Percentiles rank a stretch among this genome's conserved stretches.
phyloP scores from a whole-genome alignment of 2,329 filamentous ascomycete genomes.

The Aspergillus viridinutans region DNA sequence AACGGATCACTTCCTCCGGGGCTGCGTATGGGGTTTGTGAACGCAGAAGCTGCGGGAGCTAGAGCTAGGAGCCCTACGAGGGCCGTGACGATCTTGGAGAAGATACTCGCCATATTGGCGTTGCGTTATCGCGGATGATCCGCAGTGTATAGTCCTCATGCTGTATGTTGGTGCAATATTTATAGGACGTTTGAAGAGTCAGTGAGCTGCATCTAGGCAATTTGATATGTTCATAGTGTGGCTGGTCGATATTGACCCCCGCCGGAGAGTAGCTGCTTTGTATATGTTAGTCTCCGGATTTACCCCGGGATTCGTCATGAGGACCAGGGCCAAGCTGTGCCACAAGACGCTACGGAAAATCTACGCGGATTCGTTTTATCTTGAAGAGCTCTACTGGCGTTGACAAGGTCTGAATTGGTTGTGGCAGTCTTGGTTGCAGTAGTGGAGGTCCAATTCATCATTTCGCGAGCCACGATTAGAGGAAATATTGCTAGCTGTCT shows the following conservation, averaged over 20 bases:
- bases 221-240: background rate
- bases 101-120: background rate
- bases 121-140: background rate
- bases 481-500: background rate
- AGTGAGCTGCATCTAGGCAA: background rate
- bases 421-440: background rate
- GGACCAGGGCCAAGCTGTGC: too few species aligned
- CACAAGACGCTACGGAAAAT: background rate
- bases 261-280: background rate
- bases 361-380: background rate
- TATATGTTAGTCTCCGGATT: background rate
- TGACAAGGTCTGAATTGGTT: background rate
- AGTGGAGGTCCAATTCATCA: background rate
- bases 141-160: background rate
- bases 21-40: slow-evolving; percentile 51
- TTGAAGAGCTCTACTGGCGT: background rate
- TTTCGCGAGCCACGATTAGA: background rate
- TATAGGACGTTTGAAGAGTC: background rate
- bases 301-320: background rate
- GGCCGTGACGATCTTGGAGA: background rate
- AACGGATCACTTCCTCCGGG: slow-evolving; percentile 52
- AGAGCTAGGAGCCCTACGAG: slow-evolving; percentile 1
- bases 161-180: background rate
- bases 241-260: background rate
- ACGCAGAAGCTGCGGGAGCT: slow-evolving; percentile 22